Evolutionary conservation across 768 basidiomycete genomes (phyloP), one percentile per base, ranked within the genome.

Genomic region (Phanerochaete sordida): DNA sequence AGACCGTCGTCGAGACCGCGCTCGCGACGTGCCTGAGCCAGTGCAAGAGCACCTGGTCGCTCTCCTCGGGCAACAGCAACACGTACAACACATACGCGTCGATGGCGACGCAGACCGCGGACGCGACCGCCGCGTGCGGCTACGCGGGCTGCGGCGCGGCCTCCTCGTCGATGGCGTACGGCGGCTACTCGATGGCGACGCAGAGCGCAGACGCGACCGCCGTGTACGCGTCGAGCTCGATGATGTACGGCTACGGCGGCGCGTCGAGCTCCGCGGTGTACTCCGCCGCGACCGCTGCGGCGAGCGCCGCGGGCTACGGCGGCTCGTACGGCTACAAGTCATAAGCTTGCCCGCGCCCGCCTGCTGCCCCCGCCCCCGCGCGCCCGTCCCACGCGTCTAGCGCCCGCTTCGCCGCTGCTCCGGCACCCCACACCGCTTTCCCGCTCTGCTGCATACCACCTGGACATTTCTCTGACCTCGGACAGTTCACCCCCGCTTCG

Each of bases 31-130:
- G 85, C 70, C 74, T 87, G 58, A 74, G 76, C 66, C 61, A 84
- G 80, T 88, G 86, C 81, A 84, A 87, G 76, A 81, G 78, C 33
- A 67, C 69, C 59, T 86, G 81, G 78, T 77, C 76, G 59, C 70
- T 87, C 68, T 78, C 68, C 8, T 53, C 73, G 19, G 84, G 84
- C 9, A 86, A 83, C 75, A 77, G 74, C 75, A 75, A 81, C 73
- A 59, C 31, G 59, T 74, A 72, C 65, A 84, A 81, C 64, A 70
- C 72, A 4, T 75, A 75, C 61, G 65, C 68, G 35, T 61, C 72
- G n/a, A 35, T 37, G 46, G 48, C 61, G 27, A 23, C 50, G 31
- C 33, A 31, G 31, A 52, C 51, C 30, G 57, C 62, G 35, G 49
- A 57, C 16, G 59, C 28, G 31, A 55, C 75, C 47, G 69, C 70